A percentile compares a stretch with the other conserved stretches of the same genome.
Conservation (phyloP, 805 yeast genomes). For the Wickerhamiella domercqiae region DNA sequence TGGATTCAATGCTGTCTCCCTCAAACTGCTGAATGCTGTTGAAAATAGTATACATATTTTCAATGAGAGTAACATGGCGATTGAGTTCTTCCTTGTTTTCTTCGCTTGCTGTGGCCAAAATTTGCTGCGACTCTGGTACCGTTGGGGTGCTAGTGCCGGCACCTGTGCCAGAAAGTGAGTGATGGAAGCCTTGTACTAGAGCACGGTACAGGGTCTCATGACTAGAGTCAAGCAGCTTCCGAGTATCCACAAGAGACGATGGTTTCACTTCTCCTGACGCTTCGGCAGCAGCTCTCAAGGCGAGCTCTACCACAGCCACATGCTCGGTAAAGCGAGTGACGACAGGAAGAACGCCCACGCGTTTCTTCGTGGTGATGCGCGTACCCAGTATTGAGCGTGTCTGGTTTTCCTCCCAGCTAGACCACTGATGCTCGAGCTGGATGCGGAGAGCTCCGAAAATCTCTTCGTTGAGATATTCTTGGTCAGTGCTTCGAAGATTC, state of each 20-base stretch:
- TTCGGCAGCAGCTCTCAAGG: slow-evolving; percentile 6
- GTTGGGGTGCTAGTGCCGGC: not conserved
- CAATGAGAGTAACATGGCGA: slow-evolving; percentile 33
- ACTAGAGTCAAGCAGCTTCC: slow-evolving; percentile 10
- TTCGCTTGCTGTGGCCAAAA: slow-evolving; percentile 7
- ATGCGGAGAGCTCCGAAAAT: slow-evolving; percentile 39
- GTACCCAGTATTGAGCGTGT: slow-evolving; percentile 30
- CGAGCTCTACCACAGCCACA: slow-evolving; percentile 10
- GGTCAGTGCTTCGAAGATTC: slow-evolving; percentile 35
- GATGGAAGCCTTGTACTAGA: slow-evolving; percentile 16
- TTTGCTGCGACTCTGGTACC: not conserved
- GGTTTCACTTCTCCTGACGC: not conserved
- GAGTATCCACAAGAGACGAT: slow-evolving; percentile 3
- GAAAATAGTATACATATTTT: slow-evolving; percentile 38
- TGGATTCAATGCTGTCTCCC: slow-evolving; percentile 9
- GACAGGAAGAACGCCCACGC: slow-evolving; percentile 30
- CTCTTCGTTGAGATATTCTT: slow-evolving; percentile 43
- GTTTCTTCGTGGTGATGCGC: slow-evolving; percentile 24
- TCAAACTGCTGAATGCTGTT: slow-evolving; percentile 17
- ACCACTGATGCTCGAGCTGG: slow-evolving; percentile 42
- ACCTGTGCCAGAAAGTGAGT: not conserved
- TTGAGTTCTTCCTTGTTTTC: slow-evolving; percentile 27
- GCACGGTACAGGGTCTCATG: slow-evolving; percentile 17
- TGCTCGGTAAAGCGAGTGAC: slow-evolving; percentile 34
- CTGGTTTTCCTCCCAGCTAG: slow-evolving; percentile 41